phyloP scores from a whole-genome alignment of 129 eudicot genomes.

The Pulicaria dysenterica region DNA sequence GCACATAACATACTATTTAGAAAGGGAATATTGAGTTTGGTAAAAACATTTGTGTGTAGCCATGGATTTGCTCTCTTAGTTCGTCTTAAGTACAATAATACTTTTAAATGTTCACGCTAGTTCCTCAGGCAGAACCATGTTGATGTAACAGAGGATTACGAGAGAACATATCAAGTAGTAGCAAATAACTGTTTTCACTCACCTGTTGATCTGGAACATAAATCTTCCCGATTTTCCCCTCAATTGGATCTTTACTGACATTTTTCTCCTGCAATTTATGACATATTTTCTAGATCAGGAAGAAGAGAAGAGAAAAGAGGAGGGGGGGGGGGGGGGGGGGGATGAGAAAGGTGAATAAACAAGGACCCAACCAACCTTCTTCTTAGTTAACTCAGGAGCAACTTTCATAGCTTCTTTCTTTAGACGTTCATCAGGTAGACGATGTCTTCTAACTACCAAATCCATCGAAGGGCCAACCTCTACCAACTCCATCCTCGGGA shows the following conservation, averaged over 20 bases:
- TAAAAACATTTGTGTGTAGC: too few relatives aligned
- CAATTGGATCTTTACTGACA: constrained; percentile 70
- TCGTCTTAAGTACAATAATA: not conserved
- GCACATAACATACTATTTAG: not conserved
- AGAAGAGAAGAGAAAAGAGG: too few relatives aligned
- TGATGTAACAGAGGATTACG: not conserved
- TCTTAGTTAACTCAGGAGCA: constrained; percentile 70
- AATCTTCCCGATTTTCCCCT: constrained; percentile 81
- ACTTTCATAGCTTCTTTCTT: constrained; percentile 79
- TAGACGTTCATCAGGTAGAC: constrained; percentile 76
- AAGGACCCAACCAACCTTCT: constrained; percentile 57
- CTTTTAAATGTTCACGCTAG: not conserved
- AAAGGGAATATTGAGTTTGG: not conserved
- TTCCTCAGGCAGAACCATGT: not conserved
- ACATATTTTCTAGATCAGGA: not conserved
- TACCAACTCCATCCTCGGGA: constrained; percentile 83
- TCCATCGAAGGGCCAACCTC: constrained; percentile 99
- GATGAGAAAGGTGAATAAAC: not conserved
- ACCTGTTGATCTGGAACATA: constrained; percentile 95
- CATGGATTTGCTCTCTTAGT: too few relatives aligned
- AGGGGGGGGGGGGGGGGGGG: too few relatives aligned
- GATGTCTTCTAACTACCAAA: constrained; percentile 84
- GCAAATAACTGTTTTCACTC: constrained; percentile 24
- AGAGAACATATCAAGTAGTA: not conserved
- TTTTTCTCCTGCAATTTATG: constrained; percentile 69